Evolutionary conservation across 2,329 filamentous ascomycete genomes (phyloP), one percentile per base, ranked within the genome.

Genomic region (Stagonosporopsis rhizophila): DNA sequence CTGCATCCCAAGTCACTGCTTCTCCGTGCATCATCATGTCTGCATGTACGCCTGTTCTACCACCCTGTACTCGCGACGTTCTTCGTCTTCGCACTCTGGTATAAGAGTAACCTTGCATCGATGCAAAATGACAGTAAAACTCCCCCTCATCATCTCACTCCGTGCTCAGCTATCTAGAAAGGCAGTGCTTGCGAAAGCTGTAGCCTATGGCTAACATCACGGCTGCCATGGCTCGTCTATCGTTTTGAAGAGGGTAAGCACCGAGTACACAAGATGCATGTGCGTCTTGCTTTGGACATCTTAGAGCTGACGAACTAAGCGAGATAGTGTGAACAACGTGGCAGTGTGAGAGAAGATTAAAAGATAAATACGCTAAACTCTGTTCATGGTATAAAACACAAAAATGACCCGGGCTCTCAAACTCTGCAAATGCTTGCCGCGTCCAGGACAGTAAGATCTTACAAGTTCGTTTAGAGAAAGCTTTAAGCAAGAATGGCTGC

Each of bases 61-160:
- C 1, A 69, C 49, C 39, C 17, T 60, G 48, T 60, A 66, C 32
- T 56, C 51, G 6, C 55, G 39, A 19, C 44, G 34, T 5, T 54
- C 28, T 22, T 60, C 55, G 19, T 54, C 27, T 17, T 58, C 41
- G 19, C 30, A 37, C 6, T 65, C 39, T 19, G 62, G 42, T n/a
- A 69, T 44, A 15, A 68, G 39, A 4, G 58, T 57, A 1, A 67
- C 61, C 12, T 32, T 61, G 40, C 60, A 68, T n/a, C n/a, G n/a
- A 54, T 66, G 60, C 38, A 65, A 15, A 7, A 65, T 25, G 6
- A 52, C 63, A 32, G 62, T 60, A 17, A 27, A 44, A 20, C 48
- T 59, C 3, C 62, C 60, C 19, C 40, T 46, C 30, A 19, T 27
- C 3, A 34, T 37, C 30, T 19, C 48, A 12, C 9, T 22, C 22